These are phyloP conservation scores for Penicillium sp. DNA, from an alignment of 2,329 filamentous ascomycete genomes.

Conservation along the genomic window DNA sequence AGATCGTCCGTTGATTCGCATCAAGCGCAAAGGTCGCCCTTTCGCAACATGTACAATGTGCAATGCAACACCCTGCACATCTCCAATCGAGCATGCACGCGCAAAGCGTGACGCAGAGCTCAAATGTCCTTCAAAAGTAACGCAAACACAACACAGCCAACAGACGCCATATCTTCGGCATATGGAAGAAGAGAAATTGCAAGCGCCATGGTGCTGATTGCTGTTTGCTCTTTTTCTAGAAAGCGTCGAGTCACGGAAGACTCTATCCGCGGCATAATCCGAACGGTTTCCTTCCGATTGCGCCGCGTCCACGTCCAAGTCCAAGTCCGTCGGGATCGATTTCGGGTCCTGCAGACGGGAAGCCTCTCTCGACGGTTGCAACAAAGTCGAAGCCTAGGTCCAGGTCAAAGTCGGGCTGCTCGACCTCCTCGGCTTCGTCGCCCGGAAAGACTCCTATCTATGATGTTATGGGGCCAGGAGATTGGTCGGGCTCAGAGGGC, in stretches of 20 bases:
- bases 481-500: constrained; percentile 23
- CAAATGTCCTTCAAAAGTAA: constrained; percentile 33
- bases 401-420: constrained; percentile 13
- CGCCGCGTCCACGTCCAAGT: constrained; percentile 15
- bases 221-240: constrained; percentile 22
- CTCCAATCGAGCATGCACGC: constrained; percentile 83
- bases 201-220: constrained; percentile 22
- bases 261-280: constrained; percentile 21
- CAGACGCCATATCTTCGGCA: constrained; percentile 15
- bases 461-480: constrained; percentile 6
- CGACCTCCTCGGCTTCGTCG: neutral
- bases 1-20: constrained; percentile 90
- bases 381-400: constrained; percentile 11
- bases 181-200: constrained; percentile 13
- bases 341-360: neutral
- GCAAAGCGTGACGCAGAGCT: constrained; percentile 36
- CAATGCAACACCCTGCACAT: constrained; percentile 79
- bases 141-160: constrained; percentile 20
- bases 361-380: neutral
- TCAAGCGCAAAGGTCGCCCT: constrained; percentile 94
- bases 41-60: constrained; percentile 96
- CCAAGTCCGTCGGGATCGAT: neutral
- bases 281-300: constrained; percentile 23
- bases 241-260: constrained; percentile 22
- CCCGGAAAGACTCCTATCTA: neutral